Percentiles rank a stretch among this genome's conserved stretches.
Conservation (phyloP, 2,329 filamentous ascomycete genomes). For the Gliomastix tumulicola region DNA sequence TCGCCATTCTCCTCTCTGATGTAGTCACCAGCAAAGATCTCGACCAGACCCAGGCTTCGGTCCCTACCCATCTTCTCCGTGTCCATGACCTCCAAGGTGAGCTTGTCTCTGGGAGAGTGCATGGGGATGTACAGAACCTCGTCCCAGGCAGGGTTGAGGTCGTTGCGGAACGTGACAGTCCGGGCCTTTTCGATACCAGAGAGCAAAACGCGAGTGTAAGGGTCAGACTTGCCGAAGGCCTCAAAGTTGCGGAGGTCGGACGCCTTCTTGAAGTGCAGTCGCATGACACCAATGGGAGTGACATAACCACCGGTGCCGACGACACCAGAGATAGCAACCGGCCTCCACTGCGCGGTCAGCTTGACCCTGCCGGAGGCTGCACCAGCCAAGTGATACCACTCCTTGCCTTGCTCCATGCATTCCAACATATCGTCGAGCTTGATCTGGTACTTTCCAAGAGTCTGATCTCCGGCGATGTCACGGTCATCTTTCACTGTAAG, state of each 20-base stretch:
- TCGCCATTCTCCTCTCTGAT: constrained; percentile 75
- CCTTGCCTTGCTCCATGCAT: constrained; percentile 83
- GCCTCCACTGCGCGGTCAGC: constrained; percentile 91
- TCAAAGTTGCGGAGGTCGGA: constrained; percentile 84
- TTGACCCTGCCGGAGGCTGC: constrained; percentile 80
- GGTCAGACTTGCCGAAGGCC: constrained; percentile 93
- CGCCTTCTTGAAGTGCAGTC: constrained; percentile 83
- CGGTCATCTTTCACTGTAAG: constrained; percentile 94
- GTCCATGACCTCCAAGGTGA: constrained; percentile 93
- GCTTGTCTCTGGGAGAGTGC: constrained; percentile 74
- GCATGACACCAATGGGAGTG: constrained; percentile 90
- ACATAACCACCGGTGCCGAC: constrained; percentile 82
- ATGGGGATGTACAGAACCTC: constrained; percentile 92
- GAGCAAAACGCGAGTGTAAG: constrained; percentile 81
- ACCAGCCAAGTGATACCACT: constrained; percentile 89
- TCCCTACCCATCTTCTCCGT: constrained; percentile 89
- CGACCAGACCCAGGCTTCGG: constrained; percentile 74
- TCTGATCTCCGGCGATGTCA: constrained; percentile 73
- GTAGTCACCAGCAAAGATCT: constrained; percentile 72
- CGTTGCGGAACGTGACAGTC: constrained; percentile 94
- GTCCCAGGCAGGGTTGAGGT: constrained; percentile 91
- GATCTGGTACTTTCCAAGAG: constrained; percentile 89
- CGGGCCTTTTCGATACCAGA: constrained; percentile 86
- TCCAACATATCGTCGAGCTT: constrained; percentile 91
- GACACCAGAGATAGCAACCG: constrained; percentile 77